phyloP scores from a whole-genome alignment of 306 rosid species.

The Gastrolobium bilobum region DNA sequence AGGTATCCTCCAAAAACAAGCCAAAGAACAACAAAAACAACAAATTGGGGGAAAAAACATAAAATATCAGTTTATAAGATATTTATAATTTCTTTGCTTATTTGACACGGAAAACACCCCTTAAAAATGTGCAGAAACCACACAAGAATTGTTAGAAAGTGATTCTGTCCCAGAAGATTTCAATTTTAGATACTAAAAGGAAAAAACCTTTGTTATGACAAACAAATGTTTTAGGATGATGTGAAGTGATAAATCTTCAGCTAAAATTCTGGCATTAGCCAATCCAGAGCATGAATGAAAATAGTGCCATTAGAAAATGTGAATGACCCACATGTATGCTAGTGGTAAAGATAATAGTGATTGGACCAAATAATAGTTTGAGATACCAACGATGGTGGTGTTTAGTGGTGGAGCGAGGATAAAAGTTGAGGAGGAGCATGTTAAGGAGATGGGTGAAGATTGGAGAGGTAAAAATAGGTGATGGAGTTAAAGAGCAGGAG shows the following conservation, averaged over 20 bases:
- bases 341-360: background rate
- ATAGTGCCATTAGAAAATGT: background rate
- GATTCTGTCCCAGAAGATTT: background rate
- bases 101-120: background rate
- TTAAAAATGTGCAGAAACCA: background rate
- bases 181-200: background rate
- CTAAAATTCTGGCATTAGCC: background rate
- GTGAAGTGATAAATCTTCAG: background rate
- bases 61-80: slow-evolving; percentile 3
- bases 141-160: background rate
- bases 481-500: background rate
- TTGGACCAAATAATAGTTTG: background rate
- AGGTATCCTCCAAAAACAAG: background rate
- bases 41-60: background rate
- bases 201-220: background rate
- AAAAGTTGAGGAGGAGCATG: background rate
- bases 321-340: background rate
- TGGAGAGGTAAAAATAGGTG: background rate
- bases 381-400: background rate
- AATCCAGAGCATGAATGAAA: background rate
- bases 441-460: background rate
- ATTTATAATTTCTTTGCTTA: slow-evolving; percentile 8
- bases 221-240: background rate
- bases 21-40: slow-evolving; percentile 14
- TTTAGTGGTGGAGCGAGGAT: background rate